Conservation (phyloP, 2,329 filamentous ascomycete species). For the Fusarium nelsonii region DNA sequence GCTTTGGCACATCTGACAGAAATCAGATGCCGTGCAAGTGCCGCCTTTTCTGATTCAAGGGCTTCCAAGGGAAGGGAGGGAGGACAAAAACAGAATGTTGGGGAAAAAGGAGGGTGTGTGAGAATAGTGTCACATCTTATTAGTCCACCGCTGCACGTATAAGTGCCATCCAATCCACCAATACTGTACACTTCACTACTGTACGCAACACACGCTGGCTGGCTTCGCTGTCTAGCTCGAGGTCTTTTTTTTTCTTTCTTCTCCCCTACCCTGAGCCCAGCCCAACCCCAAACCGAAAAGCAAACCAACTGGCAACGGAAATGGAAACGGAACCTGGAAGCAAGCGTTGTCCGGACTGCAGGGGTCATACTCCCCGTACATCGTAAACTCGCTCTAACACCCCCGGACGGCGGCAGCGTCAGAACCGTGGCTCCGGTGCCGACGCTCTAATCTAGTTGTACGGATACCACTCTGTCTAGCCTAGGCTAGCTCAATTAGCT, state of each 20-base stretch:
- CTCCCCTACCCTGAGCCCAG: not conserved
- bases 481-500: constrained; percentile 9
- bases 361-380: constrained; percentile 41
- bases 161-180: constrained; percentile 1
- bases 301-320: constrained; percentile 23
- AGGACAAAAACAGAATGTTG: not conserved
- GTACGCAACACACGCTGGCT: not conserved
- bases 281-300: constrained; percentile 12
- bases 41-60: constrained; percentile 8
- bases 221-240: constrained; percentile 2
- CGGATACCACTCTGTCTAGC: not conserved
- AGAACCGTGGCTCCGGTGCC: constrained; percentile 49
- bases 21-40: constrained; percentile 40
- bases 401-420: constrained; percentile 43
- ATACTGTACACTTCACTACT: constrained; percentile 5
- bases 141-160: not conserved
- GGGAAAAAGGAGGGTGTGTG: constrained; percentile 1
- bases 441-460: constrained; percentile 30
- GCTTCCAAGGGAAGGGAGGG: constrained; percentile 1
- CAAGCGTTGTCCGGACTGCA: constrained; percentile 36
- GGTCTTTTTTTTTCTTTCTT: no score
- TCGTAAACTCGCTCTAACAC: constrained; percentile 1
- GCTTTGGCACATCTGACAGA: constrained; percentile 18
- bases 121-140: not conserved
- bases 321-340: constrained; percentile 2